A percentile compares a stretch with the other conserved stretches of the same genome.
Evolutionary conservation across 2,329 filamentous ascomycete species (phyloP).

Genomic region (Venturia carpophila): DNA sequence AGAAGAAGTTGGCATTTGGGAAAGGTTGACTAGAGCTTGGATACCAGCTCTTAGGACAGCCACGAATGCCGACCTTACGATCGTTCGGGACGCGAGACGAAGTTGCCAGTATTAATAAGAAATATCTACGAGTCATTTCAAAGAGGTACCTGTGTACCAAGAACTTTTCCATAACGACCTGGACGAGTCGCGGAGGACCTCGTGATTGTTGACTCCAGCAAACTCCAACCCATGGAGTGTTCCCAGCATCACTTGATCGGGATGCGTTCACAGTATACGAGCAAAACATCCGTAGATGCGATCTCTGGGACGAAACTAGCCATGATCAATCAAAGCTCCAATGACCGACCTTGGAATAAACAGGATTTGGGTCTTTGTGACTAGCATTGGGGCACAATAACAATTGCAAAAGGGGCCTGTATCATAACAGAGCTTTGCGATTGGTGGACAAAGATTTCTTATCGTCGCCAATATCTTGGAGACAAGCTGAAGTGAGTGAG

Average conservation of each 20-base stretch:
- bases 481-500: not conserved
- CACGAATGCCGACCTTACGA: constrained; percentile 2
- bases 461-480: not conserved
- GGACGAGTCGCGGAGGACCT: not conserved
- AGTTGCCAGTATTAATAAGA: not conserved
- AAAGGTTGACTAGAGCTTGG: constrained; percentile 13
- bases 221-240: not conserved
- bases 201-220: not conserved
- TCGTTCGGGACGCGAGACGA: not conserved
- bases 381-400: not conserved
- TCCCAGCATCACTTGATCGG: not conserved
- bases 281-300: not conserved
- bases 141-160: not conserved
- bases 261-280: not conserved
- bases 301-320: not conserved
- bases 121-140: not conserved
- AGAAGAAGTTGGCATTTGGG: constrained; percentile 19
- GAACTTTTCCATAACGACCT: not conserved
- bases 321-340: not conserved
- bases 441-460: not conserved
- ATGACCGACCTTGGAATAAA: not conserved
- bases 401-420: not conserved
- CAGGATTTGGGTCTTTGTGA: not conserved
- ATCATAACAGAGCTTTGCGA: not conserved
- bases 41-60: not conserved